A percentile compares a stretch with the other conserved stretches of the same genome.
These are phyloP conservation scores for Xylogone sp. DNA, from an alignment of 2,329 filamentous ascomycete species.

Conservation along the genomic window DNA sequence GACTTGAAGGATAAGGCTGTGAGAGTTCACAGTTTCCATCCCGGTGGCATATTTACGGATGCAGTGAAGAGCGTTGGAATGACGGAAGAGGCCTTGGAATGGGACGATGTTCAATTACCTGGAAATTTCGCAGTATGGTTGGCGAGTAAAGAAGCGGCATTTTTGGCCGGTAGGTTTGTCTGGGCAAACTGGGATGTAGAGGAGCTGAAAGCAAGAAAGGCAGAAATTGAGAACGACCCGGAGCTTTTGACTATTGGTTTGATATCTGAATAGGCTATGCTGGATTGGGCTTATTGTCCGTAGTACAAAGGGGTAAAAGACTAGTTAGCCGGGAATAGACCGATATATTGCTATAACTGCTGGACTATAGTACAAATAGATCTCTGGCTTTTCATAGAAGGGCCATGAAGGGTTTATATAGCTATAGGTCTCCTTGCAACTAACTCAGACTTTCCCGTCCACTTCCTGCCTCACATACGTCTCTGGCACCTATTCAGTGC, in stretches of 20 bases:
- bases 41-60: slow-evolving; percentile 2
- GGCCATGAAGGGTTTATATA: too few relatives aligned
- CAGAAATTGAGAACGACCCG: slow-evolving; percentile 3
- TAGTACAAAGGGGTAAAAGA: too few relatives aligned
- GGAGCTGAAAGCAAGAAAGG: slow-evolving; percentile 33
- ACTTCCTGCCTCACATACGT: too few relatives aligned
- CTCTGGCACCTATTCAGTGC: too few relatives aligned
- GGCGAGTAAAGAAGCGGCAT: slow-evolving; percentile 33
- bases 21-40: slow-evolving; percentile 4
- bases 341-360: too few relatives aligned
- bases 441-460: too few relatives aligned
- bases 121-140: slow-evolving; percentile 5
- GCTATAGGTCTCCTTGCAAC: too few relatives aligned
- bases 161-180: slow-evolving; percentile 38
- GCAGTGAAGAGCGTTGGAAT: background rate
- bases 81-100: background rate
- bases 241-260: slow-evolving; percentile 2
- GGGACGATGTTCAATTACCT: slow-evolving; percentile 4
- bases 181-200: slow-evolving; percentile 47
- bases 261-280: background rate
- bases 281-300: too few relatives aligned
- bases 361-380: too few relatives aligned
- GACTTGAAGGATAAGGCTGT: background rate
- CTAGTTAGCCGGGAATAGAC: too few relatives aligned
- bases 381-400: too few relatives aligned